Percentiles rank a stretch among this genome's conserved stretches.
phyloP scores from a whole-genome alignment of 805 yeast species.

The Starmerella cellae region DNA sequence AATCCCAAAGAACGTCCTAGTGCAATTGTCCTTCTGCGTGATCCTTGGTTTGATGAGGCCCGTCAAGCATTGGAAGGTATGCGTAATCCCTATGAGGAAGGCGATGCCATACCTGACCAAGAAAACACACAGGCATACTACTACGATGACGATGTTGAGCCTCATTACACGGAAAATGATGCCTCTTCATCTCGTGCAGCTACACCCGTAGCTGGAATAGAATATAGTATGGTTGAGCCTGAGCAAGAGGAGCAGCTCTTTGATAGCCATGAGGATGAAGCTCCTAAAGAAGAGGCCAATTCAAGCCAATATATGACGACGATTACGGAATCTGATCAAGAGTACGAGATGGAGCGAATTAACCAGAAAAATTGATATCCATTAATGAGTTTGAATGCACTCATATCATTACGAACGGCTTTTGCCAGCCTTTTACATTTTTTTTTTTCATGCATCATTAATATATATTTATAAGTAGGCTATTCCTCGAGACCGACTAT shows the following conservation, averaged over 20 bases:
- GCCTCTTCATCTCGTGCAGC: background rate
- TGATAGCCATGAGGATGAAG: background rate
- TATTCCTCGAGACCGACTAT: conserved; percentile 53
- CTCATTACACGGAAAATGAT: background rate
- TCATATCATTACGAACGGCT: too few species aligned
- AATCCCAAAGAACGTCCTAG: conserved; percentile 70
- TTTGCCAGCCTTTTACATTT: background rate
- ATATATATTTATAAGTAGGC: background rate
- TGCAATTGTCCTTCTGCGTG: conserved; percentile 65
- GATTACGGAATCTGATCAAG: conserved; percentile 6
- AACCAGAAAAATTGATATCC: background rate
- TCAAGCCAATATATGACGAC: conserved; percentile 2
- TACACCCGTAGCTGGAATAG: background rate
- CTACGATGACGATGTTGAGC: background rate
- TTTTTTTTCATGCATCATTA: background rate
- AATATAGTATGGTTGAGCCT: background rate
- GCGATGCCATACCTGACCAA: background rate
- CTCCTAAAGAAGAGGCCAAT: background rate
- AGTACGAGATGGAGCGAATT: conserved; percentile 1
- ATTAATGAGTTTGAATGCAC: too few species aligned
- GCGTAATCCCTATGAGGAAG: background rate
- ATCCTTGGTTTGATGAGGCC: conserved; percentile 22
- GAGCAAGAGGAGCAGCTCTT: background rate
- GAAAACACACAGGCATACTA: background rate
- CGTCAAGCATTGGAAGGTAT: conserved; percentile 12